phyloP scores from a whole-genome alignment of 768 basidiomycete genomes.

The Dictyophora rubrovolvata region DNA sequence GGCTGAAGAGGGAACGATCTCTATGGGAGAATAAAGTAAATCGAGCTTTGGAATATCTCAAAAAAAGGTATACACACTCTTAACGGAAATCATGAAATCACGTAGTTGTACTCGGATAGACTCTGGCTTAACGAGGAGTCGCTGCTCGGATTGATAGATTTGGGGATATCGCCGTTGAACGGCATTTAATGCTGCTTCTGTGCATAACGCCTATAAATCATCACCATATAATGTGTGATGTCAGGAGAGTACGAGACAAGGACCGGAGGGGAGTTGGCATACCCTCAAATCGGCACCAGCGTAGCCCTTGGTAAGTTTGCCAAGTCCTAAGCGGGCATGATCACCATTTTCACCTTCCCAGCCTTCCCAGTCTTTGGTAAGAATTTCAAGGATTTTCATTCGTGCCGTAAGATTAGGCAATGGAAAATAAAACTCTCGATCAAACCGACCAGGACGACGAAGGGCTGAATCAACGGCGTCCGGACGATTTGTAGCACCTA shows the following conservation, averaged over 20 bases:
- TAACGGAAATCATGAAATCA: conserved; percentile 96
- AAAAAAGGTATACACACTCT: conserved; percentile 49
- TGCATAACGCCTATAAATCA: conserved; percentile 80
- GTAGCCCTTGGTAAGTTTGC: conserved; percentile 91
- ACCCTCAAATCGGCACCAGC: conserved; percentile 95
- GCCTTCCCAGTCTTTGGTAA: conserved; percentile 84
- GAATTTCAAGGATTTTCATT: conserved; percentile 80
- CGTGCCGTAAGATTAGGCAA: conserved; percentile 77
- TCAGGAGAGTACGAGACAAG: conserved; percentile 10
- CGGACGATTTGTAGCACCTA: conserved; percentile 95
- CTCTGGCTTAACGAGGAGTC: conserved; percentile 75
- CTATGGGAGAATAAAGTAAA: no score
- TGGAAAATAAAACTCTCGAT: conserved; percentile 96
- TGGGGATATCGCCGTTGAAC: conserved; percentile 95
- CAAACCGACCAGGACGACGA: conserved; percentile 88
- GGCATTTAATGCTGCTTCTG: conserved; percentile 93
- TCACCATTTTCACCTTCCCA: conserved; percentile 48
- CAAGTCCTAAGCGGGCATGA: conserved; percentile 52
- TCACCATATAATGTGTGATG: not conserved
- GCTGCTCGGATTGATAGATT: conserved; percentile 86
- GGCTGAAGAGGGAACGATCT: conserved; percentile 77
- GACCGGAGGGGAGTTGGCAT: conserved; percentile 21
- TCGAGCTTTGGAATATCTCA: conserved; percentile 48
- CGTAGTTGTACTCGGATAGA: conserved; percentile 74
- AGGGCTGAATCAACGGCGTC: conserved; percentile 97